Evolutionary conservation across 495 filamentous ascomycete species (phyloP).

Genomic region (Daldinia decipiens): DNA sequence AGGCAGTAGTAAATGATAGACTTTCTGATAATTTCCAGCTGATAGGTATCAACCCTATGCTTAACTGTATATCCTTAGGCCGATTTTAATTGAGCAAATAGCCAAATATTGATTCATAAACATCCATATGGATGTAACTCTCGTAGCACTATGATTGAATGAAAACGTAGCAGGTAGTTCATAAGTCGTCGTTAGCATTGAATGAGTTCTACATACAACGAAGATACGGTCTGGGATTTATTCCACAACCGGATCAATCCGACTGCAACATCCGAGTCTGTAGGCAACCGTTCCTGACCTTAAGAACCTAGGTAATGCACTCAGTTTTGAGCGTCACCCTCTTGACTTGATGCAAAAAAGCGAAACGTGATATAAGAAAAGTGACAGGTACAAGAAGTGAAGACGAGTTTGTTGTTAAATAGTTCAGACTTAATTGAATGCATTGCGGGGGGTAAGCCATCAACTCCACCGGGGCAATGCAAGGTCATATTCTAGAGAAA

Average conservation of each 20-base stretch:
- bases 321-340: neutral
- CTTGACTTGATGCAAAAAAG: slow-evolving; percentile 17
- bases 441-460: neutral
- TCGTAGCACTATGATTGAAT: neutral
- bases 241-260: slow-evolving; percentile 10
- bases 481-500: slow-evolving; percentile 18
- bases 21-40: no score
- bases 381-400: slow-evolving; percentile 39
- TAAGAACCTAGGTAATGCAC: neutral
- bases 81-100: neutral
- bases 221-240: slow-evolving; percentile 11
- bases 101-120: neutral
- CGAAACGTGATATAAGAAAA: slow-evolving; percentile 20
- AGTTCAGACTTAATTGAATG: slow-evolving; percentile 33
- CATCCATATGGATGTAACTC: neutral
- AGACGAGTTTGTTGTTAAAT: slow-evolving; percentile 26
- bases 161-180: slow-evolving; percentile 12
- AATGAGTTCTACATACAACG: slow-evolving; percentile 34
- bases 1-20: neutral
- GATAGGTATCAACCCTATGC: no score
- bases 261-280: slow-evolving; percentile 2
- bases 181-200: slow-evolving; percentile 37
- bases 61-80: no score
- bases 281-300: neutral
- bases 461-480: slow-evolving; percentile 3